A percentile compares a stretch with the other conserved stretches of the same genome.
These are phyloP conservation scores for Isatis tinctoria DNA, from an alignment of 345 rosid species.

Conservation along the genomic window DNA sequence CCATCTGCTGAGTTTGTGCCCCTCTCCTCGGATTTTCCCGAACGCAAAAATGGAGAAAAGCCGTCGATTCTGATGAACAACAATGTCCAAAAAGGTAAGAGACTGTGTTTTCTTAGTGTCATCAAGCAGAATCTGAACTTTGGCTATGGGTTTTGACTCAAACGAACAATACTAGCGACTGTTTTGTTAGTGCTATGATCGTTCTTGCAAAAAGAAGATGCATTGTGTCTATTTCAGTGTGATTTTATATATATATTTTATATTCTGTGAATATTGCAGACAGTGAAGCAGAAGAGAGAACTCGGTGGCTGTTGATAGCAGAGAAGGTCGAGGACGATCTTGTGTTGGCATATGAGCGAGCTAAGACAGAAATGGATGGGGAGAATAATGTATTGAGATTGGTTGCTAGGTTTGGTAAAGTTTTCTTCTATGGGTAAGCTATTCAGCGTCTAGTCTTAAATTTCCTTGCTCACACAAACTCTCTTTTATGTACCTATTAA, in stretches of 20 bases:
- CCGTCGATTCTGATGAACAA: slow-evolving; percentile 38
- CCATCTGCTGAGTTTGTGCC: slow-evolving; percentile 33
- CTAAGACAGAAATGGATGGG: slow-evolving; percentile 28
- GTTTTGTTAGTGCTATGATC: not conserved
- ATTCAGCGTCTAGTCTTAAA: slow-evolving; percentile 4
- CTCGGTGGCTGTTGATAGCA: slow-evolving; percentile 42
- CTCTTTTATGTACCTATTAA: not conserved
- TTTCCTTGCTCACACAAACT: not conserved
- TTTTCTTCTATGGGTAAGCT: slow-evolving; percentile 45
- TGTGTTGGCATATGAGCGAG: slow-evolving; percentile 33
- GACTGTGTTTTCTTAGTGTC: not conserved
- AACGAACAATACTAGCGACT: not conserved
- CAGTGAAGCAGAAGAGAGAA: slow-evolving; percentile 22
- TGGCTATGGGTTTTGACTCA: not conserved
- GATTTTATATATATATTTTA: no score
- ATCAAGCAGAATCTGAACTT: not conserved
- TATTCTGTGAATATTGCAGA: slow-evolving; percentile 15
- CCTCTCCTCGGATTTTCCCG: slow-evolving; percentile 32
- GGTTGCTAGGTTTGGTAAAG: slow-evolving; percentile 60
- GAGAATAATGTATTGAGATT: slow-evolving; percentile 26
- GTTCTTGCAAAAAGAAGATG: not conserved
- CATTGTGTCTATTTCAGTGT: not conserved
- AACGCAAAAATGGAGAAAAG: slow-evolving; percentile 31
- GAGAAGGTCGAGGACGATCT: slow-evolving; percentile 50
- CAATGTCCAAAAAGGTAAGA: slow-evolving; percentile 2